Percentiles rank a stretch among this genome's conserved stretches.
phyloP scores from a whole-genome alignment of 192 early-diverging fungal species.

The Gaertneriomyces sp. region DNA sequence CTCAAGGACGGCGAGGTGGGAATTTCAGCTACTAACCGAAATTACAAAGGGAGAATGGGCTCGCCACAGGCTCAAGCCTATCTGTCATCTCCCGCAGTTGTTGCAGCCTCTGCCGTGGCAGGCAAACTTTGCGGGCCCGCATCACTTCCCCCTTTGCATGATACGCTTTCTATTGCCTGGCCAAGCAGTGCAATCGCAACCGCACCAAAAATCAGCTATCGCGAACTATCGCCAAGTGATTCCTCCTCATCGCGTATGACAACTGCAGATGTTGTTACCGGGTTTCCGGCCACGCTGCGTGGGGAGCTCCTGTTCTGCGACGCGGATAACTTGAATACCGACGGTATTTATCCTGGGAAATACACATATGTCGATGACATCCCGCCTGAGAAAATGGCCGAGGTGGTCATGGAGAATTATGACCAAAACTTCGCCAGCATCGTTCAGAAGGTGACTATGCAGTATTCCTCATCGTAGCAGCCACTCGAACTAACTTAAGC shows the following conservation, averaged over 20 bases:
- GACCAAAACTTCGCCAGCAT: constrained; percentile 78
- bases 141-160: constrained; percentile 4
- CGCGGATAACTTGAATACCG: constrained; percentile 96
- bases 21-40: constrained; percentile 98
- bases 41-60: constrained; percentile 99
- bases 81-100: constrained; percentile 91
- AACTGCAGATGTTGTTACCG: constrained; percentile 45
- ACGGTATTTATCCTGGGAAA: constrained; percentile 97
- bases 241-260: not conserved
- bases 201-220: constrained; percentile 18
- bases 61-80: constrained; percentile 88
- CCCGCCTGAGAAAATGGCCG: constrained; percentile 80
- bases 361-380: constrained; percentile 98
- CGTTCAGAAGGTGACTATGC: constrained; percentile 48
- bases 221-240: constrained; percentile 5
- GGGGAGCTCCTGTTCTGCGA: constrained; percentile 88
- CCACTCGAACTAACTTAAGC: not conserved
- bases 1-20: constrained; percentile 95
- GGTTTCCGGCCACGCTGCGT: constrained; percentile 69
- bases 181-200: no score
- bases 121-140: constrained; percentile 72
- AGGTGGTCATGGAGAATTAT: constrained; percentile 99
- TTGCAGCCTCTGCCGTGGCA: constrained; percentile 86
- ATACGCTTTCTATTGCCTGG: no score
- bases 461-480: not conserved